Percentiles rank a stretch among this genome's conserved stretches.
Evolutionary conservation across 2,329 filamentous ascomycete species (phyloP).

Genomic region (Huntiella savannae): DNA sequence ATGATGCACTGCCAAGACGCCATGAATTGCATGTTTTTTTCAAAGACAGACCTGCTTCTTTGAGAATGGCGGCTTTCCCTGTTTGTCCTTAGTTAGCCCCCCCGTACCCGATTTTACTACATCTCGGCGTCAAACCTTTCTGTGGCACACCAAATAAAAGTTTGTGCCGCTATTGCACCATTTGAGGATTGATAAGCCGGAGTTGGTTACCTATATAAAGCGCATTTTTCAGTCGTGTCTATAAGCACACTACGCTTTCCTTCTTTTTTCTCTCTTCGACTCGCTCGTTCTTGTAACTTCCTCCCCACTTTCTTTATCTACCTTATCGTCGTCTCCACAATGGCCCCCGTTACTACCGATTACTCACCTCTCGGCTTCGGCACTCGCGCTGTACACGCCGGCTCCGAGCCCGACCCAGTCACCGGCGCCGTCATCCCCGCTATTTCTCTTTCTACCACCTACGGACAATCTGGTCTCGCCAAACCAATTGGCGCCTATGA

Average conservation of each 20-base stretch:
- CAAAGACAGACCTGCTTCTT: too few species aligned
- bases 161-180: too few species aligned
- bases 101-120: too few species aligned
- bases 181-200: too few species aligned
- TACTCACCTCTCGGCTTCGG: conserved; percentile 52
- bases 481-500: conserved; percentile 78
- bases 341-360: conserved; percentile 11
- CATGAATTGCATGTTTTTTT: too few species aligned
- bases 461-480: conserved; percentile 76
- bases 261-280: not conserved
- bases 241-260: not conserved
- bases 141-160: too few species aligned
- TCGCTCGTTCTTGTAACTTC: not conserved
- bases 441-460: conserved; percentile 92
- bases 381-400: conserved; percentile 87
- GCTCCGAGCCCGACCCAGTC: conserved; percentile 69
- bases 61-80: too few species aligned
- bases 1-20: too few species aligned
- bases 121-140: too few species aligned
- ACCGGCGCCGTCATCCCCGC: conserved; percentile 93
- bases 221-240: not conserved
- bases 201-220: too few species aligned
- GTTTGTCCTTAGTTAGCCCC: too few species aligned
- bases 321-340: not conserved
- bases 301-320: not conserved